Evolutionary conservation across 2,329 filamentous ascomycete genomes (phyloP), one percentile per base, ranked within the genome.

Genomic region (Ophiosphaerella herpotricha): DNA sequence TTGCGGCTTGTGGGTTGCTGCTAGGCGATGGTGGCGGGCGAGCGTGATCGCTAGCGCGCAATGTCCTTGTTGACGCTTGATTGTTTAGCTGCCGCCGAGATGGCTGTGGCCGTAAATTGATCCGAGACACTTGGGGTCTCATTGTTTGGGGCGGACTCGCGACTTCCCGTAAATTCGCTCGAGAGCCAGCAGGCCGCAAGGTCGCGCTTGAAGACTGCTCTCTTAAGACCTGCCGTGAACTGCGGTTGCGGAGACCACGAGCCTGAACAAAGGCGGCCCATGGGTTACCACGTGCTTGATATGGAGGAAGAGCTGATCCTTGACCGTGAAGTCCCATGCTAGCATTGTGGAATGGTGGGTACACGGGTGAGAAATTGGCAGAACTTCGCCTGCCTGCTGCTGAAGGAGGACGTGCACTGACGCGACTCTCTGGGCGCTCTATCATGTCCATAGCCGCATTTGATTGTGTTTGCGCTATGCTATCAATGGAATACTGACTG

Each of bases 201-300:
- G 71, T 75, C 16, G 70, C 72, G 8, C 65, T 72, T 7, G 73
- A 75, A 12, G 72, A 68, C 54, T 74, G 71, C 14, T 75, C 72
- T 44, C 71, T 64, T 8, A 74, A 60, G 18, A 64, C 61, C 23
- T 71, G 65, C 26, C 68, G 69, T 7, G 72, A 71, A 24, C 58
- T 72, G 55, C 33, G 66, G 53, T 50, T 68, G 43, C 37, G 51
- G 23, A 57, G 46, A 23, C 60, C 59, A 16, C 66, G 62, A 12
- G 64, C 54, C 42, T 69, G 61, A 2, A 74, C 66, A 40, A 70
- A 74, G 5, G 68, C 63, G 44, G 65, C 70, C 68, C 68, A 75
- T 2, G 71, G 72, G 24, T 75, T 75, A 23, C 69, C 66, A 29
- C 57, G 57, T 21, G 57, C 66, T 33, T 65, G 64, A 33, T 63